Percentiles rank a stretch among this genome's conserved stretches.
These are phyloP conservation scores for Rosa chinensis DNA, from an alignment of 306 rosid genomes.

Conservation along the genomic window DNA sequence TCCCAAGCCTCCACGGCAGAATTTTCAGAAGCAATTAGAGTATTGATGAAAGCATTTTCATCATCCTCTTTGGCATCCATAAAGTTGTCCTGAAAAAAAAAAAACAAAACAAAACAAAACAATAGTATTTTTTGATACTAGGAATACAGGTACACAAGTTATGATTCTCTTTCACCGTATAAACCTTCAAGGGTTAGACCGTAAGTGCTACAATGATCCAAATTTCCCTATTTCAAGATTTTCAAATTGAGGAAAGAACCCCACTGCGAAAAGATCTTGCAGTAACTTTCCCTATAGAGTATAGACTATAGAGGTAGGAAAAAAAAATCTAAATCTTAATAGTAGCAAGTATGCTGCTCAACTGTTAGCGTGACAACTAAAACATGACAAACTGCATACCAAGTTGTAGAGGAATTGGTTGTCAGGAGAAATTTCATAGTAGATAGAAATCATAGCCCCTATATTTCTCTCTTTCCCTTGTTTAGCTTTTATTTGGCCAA, in stretches of 20 bases:
- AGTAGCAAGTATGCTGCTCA: not conserved
- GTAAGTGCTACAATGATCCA: not conserved
- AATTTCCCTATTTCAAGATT: not conserved
- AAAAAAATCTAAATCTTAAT: not conserved
- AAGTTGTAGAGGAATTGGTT: not conserved
- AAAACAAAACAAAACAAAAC: not conserved
- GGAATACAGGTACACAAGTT: not conserved
- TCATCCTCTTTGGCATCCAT: too few species aligned
- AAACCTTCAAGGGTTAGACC: not conserved
- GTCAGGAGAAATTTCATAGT: not conserved
- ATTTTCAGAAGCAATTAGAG: too few species aligned
- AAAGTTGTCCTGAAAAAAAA: too few species aligned
- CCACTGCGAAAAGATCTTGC: too few species aligned
- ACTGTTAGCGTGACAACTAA: not conserved
- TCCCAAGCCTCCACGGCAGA: too few species aligned
- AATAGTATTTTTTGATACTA: not conserved
- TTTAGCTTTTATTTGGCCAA: not conserved
- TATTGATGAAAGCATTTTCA: too few species aligned
- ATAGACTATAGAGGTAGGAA: too few species aligned
- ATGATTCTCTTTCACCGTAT: not conserved
- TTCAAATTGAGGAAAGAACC: too few species aligned
- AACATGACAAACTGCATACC: conserved; percentile 3
- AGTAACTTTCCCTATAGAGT: too few species aligned
- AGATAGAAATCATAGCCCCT: not conserved
- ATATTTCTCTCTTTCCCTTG: not conserved